Percentiles rank a stretch among this genome's conserved stretches.
Evolutionary conservation across 2,329 filamentous ascomycete genomes (phyloP).

Genomic region (Neofusicoccum laricinum): DNA sequence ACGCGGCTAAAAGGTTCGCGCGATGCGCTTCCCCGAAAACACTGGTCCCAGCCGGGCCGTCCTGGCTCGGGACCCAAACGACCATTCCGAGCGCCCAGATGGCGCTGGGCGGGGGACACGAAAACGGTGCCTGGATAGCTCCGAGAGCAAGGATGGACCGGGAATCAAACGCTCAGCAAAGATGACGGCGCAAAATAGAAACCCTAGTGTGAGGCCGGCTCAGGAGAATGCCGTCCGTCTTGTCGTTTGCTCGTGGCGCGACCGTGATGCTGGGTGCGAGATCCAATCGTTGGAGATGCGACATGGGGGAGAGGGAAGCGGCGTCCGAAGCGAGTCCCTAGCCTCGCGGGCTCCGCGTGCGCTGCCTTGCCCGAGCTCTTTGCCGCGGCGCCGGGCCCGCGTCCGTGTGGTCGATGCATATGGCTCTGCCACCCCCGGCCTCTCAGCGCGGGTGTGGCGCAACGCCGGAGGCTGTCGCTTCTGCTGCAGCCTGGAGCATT

Average conservation of each 20-base stretch:
- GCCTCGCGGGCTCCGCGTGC: background rate
- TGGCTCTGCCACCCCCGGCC: background rate
- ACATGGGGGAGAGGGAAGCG: background rate
- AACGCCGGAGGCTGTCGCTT: background rate
- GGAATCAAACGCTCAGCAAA: background rate
- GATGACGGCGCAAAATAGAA: background rate
- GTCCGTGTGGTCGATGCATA: background rate
- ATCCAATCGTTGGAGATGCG: slow-evolving; percentile 3
- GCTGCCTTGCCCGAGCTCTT: background rate
- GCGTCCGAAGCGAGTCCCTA: background rate
- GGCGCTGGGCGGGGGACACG: background rate
- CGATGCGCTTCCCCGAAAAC: slow-evolving; percentile 2
- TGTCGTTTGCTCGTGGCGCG: background rate
- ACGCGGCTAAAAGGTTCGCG: background rate
- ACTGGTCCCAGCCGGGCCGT: background rate
- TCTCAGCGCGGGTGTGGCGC: slow-evolving; percentile 8
- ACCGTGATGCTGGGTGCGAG: background rate
- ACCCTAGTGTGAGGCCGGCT: background rate
- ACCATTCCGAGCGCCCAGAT: background rate
- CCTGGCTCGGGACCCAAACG: no score
- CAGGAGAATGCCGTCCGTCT: background rate
- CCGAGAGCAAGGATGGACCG: background rate
- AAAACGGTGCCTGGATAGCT: background rate
- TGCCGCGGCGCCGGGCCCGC: background rate
- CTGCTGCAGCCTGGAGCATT: background rate